Percentiles rank a stretch among this genome's conserved stretches.
Evolutionary conservation across 108 stramenopile genomes (phyloP).

Genomic region (Nitzschia sp.): DNA sequence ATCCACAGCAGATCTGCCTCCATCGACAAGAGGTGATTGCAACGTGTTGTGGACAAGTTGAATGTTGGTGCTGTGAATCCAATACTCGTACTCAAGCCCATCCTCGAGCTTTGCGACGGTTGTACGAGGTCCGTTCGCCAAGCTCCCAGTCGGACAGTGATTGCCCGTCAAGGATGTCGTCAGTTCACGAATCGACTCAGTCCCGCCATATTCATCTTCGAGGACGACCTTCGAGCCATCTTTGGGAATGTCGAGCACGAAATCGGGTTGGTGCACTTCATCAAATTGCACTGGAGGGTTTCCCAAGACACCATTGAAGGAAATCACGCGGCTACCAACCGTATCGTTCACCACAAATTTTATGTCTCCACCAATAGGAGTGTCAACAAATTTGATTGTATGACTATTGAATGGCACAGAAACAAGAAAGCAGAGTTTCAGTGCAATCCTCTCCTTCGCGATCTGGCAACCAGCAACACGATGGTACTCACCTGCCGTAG

Average conservation of each 20-base stretch:
- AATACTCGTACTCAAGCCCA: conserved; percentile 3
- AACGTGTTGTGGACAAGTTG: conserved; percentile 42
- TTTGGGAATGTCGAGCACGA: not conserved
- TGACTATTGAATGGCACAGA: too few relatives aligned
- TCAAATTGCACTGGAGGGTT: conserved; percentile 9
- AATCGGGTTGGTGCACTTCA: not conserved
- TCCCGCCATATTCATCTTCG: not conserved
- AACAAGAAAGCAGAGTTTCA: too few relatives aligned
- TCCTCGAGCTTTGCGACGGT: too few relatives aligned
- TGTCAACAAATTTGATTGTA: too few relatives aligned
- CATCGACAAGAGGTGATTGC: conserved; percentile 44
- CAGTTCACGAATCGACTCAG: not conserved
- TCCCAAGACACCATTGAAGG: not conserved
- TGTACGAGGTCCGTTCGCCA: too few relatives aligned
- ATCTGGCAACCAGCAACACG: too few relatives aligned
- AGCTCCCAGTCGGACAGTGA: not conserved
- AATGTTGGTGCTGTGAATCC: conserved; percentile 34
- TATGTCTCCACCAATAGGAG: too few relatives aligned
- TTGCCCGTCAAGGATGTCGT: not conserved
- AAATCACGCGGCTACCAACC: too few relatives aligned
- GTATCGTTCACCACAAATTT: too few relatives aligned
- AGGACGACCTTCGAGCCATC: not conserved
- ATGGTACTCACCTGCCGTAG: too few relatives aligned
- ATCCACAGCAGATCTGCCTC: conserved; percentile 29
- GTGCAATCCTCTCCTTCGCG: too few relatives aligned